phyloP scores from a whole-genome alignment of 2,329 filamentous ascomycete species.

The Graphilbum fragrans region DNA sequence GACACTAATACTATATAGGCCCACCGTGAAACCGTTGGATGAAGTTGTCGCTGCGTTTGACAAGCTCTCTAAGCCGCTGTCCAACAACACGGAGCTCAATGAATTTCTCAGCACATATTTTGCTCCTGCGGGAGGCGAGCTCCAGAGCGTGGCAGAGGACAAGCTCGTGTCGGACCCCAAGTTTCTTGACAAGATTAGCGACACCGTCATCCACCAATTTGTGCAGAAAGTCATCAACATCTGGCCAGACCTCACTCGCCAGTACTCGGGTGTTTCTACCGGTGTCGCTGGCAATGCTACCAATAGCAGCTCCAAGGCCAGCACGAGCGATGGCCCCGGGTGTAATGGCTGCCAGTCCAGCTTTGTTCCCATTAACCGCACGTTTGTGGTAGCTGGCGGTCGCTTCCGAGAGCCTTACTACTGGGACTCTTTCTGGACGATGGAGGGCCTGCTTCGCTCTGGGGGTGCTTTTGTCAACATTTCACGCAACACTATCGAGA shows the following conservation, averaged over 20 bases:
- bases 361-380: conserved; percentile 54
- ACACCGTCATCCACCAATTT: conserved; percentile 48
- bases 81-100: conserved; percentile 50
- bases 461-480: conserved; percentile 51
- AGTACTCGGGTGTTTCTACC: conserved; percentile 32
- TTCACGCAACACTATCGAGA: conserved; percentile 55
- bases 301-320: conserved; percentile 51
- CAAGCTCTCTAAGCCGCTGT: conserved; percentile 45
- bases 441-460: conserved; percentile 53
- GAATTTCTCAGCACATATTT: conserved; percentile 53
- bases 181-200: conserved; percentile 45
- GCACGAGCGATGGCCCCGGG: conserved; percentile 26
- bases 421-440: conserved; percentile 60
- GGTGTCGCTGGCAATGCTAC: conserved; percentile 40
- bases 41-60: conserved; percentile 51
- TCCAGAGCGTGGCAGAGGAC: conserved; percentile 37
- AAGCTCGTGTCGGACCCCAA: conserved; percentile 42
- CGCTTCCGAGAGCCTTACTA: conserved; percentile 61
- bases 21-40: conserved; percentile 44
- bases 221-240: conserved; percentile 53
- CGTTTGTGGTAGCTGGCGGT: conserved; percentile 60
- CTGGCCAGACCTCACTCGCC: conserved; percentile 55
- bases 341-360: conserved; percentile 51
- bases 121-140: conserved; percentile 49
- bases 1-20: conserved; percentile 23